phyloP scores from a whole-genome alignment of 1,139 yeast genomes.

The Magnusiomyces tetraspermus region DNA sequence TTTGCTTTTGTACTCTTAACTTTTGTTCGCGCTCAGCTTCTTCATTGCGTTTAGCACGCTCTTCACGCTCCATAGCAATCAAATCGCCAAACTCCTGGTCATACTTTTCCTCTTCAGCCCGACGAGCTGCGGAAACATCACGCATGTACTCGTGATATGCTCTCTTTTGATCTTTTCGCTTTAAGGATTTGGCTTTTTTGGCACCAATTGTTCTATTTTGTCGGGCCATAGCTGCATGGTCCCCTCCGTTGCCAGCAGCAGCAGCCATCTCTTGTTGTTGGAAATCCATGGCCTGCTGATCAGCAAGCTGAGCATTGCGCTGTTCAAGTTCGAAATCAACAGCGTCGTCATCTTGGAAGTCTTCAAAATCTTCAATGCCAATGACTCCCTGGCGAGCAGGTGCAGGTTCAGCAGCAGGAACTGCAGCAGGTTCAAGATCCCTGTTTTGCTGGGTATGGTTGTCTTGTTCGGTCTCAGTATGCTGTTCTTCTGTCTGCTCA shows the following conservation, averaged over 20 bases:
- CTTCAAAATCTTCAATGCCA: constrained; percentile 15
- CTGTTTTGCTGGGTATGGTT: not conserved
- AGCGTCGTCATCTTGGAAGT: constrained; percentile 8
- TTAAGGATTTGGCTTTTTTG: constrained; percentile 17
- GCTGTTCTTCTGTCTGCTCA: not conserved
- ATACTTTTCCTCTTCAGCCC: constrained; percentile 14
- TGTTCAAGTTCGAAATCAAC: constrained; percentile 13
- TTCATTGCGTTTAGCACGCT: constrained; percentile 12
- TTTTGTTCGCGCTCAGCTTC: constrained; percentile 11
- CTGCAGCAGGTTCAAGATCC: not conserved
- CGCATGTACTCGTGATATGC: constrained; percentile 16
- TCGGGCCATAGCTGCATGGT: constrained; percentile 4
- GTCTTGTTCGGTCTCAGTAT: too few species aligned
- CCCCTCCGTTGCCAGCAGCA: constrained; percentile 6
- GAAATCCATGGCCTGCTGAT: constrained; percentile 7
- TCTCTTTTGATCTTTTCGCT: constrained; percentile 15
- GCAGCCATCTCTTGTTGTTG: constrained; percentile 3
- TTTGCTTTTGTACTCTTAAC: constrained; percentile 11
- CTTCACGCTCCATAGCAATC: constrained; percentile 12
- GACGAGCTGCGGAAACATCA: constrained; percentile 10
- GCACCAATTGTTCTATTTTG: constrained; percentile 13
- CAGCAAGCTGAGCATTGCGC: constrained; percentile 1
- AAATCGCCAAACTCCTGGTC: constrained; percentile 11
- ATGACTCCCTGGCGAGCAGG: constrained; percentile 8
- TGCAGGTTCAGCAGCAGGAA: too few species aligned